These are phyloP conservation scores for Gilbertella persicaria DNA, from an alignment of 371 early-diverging fungal species.

Conservation along the genomic window DNA sequence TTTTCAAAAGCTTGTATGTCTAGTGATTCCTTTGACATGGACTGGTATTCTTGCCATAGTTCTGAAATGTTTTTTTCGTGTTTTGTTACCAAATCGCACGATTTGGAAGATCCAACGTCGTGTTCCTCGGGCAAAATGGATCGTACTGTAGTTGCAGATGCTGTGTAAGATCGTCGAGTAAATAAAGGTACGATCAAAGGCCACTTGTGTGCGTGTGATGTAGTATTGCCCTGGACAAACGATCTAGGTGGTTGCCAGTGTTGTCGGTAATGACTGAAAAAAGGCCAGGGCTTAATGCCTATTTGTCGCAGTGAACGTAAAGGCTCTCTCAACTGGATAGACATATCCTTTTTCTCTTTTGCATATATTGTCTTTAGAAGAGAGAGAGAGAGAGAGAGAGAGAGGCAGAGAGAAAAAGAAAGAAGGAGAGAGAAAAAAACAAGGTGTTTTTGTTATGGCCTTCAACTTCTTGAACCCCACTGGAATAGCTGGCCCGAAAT, in stretches of 20 bases:
- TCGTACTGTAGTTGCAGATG: neutral
- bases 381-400: neutral
- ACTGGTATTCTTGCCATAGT: neutral
- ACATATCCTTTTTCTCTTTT: constrained; percentile 26
- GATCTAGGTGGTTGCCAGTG: neutral
- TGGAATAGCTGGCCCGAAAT: neutral
- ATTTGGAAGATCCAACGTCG: neutral
- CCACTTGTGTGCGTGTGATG: neutral
- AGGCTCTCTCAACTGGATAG: constrained; percentile 45
- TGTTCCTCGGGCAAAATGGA: neutral
- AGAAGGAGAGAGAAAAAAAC: neutral
- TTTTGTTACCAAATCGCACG: neutral
- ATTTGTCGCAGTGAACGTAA: constrained; percentile 33
- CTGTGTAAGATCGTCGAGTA: neutral
- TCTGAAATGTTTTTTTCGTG: neutral
- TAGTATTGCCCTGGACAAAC: neutral
- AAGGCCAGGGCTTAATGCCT: constrained; percentile 10
- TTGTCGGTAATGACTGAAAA: constrained; percentile 2
- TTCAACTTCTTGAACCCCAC: neutral
- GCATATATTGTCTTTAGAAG: neutral
- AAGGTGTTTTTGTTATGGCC: neutral
- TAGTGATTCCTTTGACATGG: neutral
- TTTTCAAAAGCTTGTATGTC: constrained; percentile 1
- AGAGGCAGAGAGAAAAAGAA: constrained; percentile 1
- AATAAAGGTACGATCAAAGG: neutral